Conservation (phyloP, 78 protist species). For the Diacronema lutheri region DNA sequence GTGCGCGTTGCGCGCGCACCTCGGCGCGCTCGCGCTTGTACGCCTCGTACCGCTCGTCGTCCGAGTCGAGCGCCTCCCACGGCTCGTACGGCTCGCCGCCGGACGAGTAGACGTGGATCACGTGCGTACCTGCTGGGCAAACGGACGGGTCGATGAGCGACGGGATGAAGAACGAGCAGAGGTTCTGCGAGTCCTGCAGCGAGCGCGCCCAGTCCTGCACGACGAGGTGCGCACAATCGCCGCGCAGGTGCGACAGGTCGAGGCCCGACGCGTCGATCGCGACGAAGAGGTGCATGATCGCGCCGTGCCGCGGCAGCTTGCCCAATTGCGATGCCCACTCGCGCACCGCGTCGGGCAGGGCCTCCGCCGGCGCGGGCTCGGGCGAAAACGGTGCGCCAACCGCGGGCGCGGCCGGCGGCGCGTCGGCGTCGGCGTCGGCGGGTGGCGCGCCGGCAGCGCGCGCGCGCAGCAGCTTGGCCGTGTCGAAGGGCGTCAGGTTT, state of each 20-base stretch:
- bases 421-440: not conserved
- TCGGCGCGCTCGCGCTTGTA: not conserved
- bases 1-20: too few relatives aligned
- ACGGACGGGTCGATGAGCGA: not conserved
- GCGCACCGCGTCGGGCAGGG: not conserved
- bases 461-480: not conserved
- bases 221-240: not conserved
- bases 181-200: conserved; percentile 24
- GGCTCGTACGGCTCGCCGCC: conserved; percentile 19
- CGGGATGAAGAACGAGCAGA: conserved; percentile 16
- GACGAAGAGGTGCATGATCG: conserved; percentile 15
- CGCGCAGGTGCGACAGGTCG: not conserved
- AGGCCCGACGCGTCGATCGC: conserved; percentile 5
- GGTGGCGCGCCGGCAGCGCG: not conserved
- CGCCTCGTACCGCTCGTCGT: not conserved
- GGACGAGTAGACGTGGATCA: conserved; percentile 19
- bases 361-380: not conserved
- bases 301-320: conserved; percentile 19
- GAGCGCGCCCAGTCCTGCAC: conserved; percentile 20
- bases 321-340: not conserved
- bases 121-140: not conserved
- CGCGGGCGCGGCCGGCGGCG: too few relatives aligned
- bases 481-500: conserved; percentile 10
- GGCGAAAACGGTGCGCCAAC: too few relatives aligned
- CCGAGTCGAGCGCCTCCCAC: not conserved